Conservation (phyloP, 169 alveolate species). For the Theileria annulata region DNA sequence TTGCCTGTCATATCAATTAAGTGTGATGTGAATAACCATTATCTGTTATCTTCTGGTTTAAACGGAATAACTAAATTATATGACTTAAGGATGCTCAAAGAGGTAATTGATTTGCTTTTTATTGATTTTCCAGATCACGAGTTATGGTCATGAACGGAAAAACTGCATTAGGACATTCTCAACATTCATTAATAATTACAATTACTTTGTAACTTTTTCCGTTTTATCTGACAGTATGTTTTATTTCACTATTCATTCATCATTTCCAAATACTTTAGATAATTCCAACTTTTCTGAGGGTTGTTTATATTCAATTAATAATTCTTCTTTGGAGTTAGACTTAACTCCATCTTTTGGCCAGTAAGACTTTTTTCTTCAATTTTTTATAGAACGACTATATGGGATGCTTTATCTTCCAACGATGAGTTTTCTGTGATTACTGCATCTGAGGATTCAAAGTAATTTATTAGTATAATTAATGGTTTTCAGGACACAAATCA, state of each 20-base stretch:
- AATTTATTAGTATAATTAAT: background rate
- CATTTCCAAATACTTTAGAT: slow-evolving; percentile 4
- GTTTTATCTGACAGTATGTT: slow-evolving; percentile 32
- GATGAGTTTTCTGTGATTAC: slow-evolving; percentile 29
- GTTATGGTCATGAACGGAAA: slow-evolving; percentile 31
- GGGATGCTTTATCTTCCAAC: slow-evolving; percentile 32
- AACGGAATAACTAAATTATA: slow-evolving; percentile 72
- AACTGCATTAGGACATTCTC: slow-evolving; percentile 39
- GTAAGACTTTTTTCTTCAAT: background rate
- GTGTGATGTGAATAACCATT: slow-evolving; percentile 58
- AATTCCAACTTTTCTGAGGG: slow-evolving; percentile 25
- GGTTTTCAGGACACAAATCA: slow-evolving; percentile 12
- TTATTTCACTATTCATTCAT: background rate
- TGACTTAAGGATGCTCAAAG: slow-evolving; percentile 70
- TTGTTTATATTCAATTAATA: slow-evolving; percentile 19
- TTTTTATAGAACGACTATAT: slow-evolving; percentile 19
- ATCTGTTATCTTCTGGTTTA: slow-evolving; percentile 70
- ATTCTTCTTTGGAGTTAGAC: slow-evolving; percentile 27
- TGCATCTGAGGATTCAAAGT: slow-evolving; percentile 33
- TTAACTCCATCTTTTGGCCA: slow-evolving; percentile 13
- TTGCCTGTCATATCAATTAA: slow-evolving; percentile 63
- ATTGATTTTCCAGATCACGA: slow-evolving; percentile 7
- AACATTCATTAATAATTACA: slow-evolving; percentile 17
- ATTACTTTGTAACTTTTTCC: slow-evolving; percentile 34
- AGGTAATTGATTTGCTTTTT: slow-evolving; percentile 27